Evolutionary conservation across 2,329 filamentous ascomycete species (phyloP), one percentile per base, ranked within the genome.

Genomic region (Aspergillus aculeatus): DNA sequence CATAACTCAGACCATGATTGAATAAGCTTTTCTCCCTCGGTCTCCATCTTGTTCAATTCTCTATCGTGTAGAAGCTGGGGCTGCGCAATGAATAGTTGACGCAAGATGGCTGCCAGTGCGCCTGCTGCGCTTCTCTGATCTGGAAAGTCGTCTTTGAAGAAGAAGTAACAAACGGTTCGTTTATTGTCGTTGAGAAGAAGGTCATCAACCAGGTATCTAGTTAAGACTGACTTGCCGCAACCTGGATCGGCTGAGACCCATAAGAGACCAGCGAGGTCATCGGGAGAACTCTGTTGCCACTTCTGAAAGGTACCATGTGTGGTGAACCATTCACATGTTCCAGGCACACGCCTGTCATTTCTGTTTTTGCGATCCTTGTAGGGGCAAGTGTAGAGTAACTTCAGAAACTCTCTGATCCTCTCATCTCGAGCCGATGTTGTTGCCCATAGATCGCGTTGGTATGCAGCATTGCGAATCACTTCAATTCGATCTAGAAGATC

Each of bases 101-200:
- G 74, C 4, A 81, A 47, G 0, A 80, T 64, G 23, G 68, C 72
- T 31, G 71, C 69, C 0, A 80, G 44, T 11, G 77, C 77, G 41
- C 29, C 62, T 12, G 60, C 61, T 4, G 63, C 31, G 10, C 51
- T 70, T 16, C 60, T 74, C 47, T 79, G 75, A 21, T 77, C 71
- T 4, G 71, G 65, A 26, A 71, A 73, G 51, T 71, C 69, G n/a
- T 79, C 77, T 38, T 79, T 79, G 69, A 80, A 81, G 66, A 80
- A 81, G 66, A 79, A 81, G 54, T 80, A 80, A 29, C 56, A 61
- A 10, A 57, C 49, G 11, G 31, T 60, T 12, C 12, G 32, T 16
- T 6, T 14, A 35, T 35, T 35, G 11, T 35, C 12, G 1, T 16
- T 35, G 3, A 29, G 24, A 26, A 61, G 44, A 16, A 54, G 10